These are phyloP conservation scores for Breynia disticha DNA, from an alignment of 441 rosid genomes.

Conservation along the genomic window DNA sequence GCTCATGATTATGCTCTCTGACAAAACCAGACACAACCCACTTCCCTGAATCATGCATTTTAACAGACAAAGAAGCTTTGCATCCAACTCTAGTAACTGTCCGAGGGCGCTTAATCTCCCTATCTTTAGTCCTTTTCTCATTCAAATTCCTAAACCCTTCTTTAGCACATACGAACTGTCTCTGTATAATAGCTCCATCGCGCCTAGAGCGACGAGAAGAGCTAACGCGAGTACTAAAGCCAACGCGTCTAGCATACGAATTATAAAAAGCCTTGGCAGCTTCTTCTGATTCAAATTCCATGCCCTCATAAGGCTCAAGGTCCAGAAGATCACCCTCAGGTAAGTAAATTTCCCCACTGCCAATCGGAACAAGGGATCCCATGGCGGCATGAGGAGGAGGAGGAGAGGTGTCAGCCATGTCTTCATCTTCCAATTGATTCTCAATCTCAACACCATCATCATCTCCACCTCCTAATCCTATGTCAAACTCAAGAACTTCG, in stretches of 20 bases:
- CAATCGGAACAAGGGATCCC: conserved; percentile 17
- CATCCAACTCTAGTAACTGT: conserved; percentile 82
- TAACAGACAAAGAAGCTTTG: conserved; percentile 78
- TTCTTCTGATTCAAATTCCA: conserved; percentile 94
- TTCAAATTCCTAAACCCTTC: conserved; percentile 85
- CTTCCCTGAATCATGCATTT: conserved; percentile 73
- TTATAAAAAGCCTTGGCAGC: conserved; percentile 88
- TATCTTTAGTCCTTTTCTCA: conserved; percentile 80
- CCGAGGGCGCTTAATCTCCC: conserved; percentile 94
- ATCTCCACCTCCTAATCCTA: conserved; percentile 56
- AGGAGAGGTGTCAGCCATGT: conserved; percentile 32
- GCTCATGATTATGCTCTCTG: conserved; percentile 70
- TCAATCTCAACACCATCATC: conserved; percentile 50
- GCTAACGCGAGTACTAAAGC: conserved; percentile 90
- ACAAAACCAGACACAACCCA: conserved; percentile 82
- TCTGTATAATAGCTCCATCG: conserved; percentile 92
- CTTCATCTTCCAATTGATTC: conserved; percentile 46
- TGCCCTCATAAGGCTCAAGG: conserved; percentile 84
- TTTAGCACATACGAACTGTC: conserved; percentile 80
- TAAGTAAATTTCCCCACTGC: conserved; percentile 38
- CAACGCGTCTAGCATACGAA: conserved; percentile 77
- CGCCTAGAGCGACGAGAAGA: conserved; percentile 80
- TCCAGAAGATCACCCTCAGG: conserved; percentile 65
- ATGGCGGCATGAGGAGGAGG: conserved; percentile 20
- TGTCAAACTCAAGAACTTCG: conserved; percentile 80